A percentile compares a stretch with the other conserved stretches of the same genome.
Conservation (phyloP, 352 stramenopile species). For the Pythium apleroticum region DNA sequence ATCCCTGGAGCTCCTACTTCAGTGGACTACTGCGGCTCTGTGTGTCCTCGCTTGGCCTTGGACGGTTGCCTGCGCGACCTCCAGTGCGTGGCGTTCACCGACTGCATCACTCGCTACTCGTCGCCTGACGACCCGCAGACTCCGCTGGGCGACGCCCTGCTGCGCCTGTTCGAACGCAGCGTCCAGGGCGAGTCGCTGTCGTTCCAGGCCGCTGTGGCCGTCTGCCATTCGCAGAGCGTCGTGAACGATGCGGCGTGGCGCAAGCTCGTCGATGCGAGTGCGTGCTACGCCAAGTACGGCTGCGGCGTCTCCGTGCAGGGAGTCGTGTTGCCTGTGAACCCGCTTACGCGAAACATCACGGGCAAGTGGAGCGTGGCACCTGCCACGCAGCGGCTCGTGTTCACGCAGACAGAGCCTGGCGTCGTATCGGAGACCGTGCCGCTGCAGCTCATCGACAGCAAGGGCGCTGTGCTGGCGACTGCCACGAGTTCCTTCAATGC, state of each 20-base stretch:
- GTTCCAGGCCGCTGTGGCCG: constrained; percentile 33
- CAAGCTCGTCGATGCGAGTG: constrained; percentile 50
- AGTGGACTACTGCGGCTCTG: constrained; percentile 15
- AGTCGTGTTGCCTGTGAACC: constrained; percentile 31
- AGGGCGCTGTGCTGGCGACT: constrained; percentile 23
- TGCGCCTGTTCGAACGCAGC: constrained; percentile 38
- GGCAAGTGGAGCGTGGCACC: constrained; percentile 37
- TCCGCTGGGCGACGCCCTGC: constrained; percentile 34
- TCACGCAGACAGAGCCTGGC: constrained; percentile 21
- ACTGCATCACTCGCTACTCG: constrained; percentile 40
- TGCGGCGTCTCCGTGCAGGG: constrained; percentile 43
- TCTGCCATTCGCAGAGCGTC: constrained; percentile 30
- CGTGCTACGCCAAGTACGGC: constrained; percentile 42
- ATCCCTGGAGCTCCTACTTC: constrained; percentile 9
- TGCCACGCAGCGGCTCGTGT: constrained; percentile 38
- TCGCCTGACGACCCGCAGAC: not conserved
- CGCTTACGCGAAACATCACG: constrained; percentile 22
- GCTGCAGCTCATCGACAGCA: constrained; percentile 10
- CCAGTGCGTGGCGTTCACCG: constrained; percentile 48
- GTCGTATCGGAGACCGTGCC: constrained; percentile 13
- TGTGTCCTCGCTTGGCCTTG: constrained; percentile 40
- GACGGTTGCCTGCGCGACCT: constrained; percentile 52
- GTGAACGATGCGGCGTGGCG: constrained; percentile 41
- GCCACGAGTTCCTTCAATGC: constrained; percentile 28
- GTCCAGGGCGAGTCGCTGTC: constrained; percentile 30